Conservation (phyloP, 768 basidiomycete genomes). For the Boletus sensibilis region DNA sequence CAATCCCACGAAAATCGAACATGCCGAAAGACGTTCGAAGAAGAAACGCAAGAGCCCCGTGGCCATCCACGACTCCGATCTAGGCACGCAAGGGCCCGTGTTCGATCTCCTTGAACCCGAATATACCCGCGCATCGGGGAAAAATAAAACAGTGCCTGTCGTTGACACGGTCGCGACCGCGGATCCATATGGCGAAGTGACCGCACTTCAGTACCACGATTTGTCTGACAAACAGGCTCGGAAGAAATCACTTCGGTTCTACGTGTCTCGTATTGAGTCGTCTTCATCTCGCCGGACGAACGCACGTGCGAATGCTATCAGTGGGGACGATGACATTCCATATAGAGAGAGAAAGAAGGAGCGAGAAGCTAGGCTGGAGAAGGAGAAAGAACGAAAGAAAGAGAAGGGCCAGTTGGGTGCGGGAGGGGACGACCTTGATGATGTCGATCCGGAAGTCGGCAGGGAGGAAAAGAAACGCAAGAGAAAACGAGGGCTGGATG, state of each 20-base stretch:
- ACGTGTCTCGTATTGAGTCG: conserved; percentile 88
- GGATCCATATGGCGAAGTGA: conserved; percentile 70
- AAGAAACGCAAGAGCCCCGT: conserved; percentile 56
- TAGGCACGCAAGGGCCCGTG: conserved; percentile 35
- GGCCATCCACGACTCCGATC: conserved; percentile 10
- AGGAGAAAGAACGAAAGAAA: conserved; percentile 40
- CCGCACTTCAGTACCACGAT: conserved; percentile 66
- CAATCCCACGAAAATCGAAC: conserved; percentile 9
- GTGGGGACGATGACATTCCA: conserved; percentile 95
- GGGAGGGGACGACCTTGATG: conserved; percentile 69
- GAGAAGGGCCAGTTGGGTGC: conserved; percentile 37
- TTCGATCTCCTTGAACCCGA: conserved; percentile 84
- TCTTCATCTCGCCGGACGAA: conserved; percentile 71
- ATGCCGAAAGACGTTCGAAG: conserved; percentile 30
- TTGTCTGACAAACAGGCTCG: conserved; percentile 80
- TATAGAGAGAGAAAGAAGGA: conserved; percentile 74
- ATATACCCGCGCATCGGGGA: conserved; percentile 34
- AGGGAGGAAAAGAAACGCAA: conserved; percentile 37
- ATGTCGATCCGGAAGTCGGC: conserved; percentile 44
- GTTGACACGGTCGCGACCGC: conserved; percentile 9
- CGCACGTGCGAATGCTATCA: conserved; percentile 65
- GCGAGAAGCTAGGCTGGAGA: conserved; percentile 52
- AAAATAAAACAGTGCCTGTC: conserved; percentile 6
- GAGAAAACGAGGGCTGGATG: conserved; percentile 38
- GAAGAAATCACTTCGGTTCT: conserved; percentile 85